Base-by-base conservation (phyloP, 2,329 filamentous ascomycete genomes). In the Cladosporium cucumerinum region DNA sequence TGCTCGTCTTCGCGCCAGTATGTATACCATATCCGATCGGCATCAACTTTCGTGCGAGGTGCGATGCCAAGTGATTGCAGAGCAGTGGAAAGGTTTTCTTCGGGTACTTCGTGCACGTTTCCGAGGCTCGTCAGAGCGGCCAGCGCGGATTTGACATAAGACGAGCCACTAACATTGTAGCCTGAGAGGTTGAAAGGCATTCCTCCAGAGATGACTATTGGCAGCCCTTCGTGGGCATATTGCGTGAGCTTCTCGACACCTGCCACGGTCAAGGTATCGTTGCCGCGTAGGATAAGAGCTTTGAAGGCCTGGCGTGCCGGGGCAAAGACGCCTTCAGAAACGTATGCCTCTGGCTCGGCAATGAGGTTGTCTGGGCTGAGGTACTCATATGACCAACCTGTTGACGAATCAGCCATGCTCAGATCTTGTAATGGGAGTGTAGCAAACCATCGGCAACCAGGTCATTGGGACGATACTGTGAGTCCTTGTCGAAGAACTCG, bases 361-460 rank as follows among this genome's bases (percentile, higher is more conserved):
- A 62, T 71, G 30, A 84, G 77, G 61, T 82, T 83, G 18, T 79
- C 78, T 0, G 81, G 78, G 2, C 74, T 75, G 0, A 84, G 71
- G 65, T 83, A 84, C 14, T 79, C 77, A 66, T 81, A 82, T 0
- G 78, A 62, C 60, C 60, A 62, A 7, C 60, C 60, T 62, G 75
- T 26, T 1, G 12, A 57, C 6, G 3, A 26, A 32, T 57, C 14
- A 39, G 54, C 12, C 5, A 18, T 25, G 32, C 54, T 57, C 28
- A 5, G 11, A 25, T 21, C 3, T 12, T 23, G 16, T 21, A 21
- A 16, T 11, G 18, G 10, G 21, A 57, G 11, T 18, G 25, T 28
- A 5, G 67, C 55, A 64, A 69, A 61, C 72, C 69, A 46, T 66
- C 66, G 34, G 69, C 49, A 57, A 70, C 59, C 23, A 76, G 61